Evolutionary conservation across 805 yeast genomes (phyloP), one percentile per base, ranked within the genome.

Genomic region (Yarrowia sp.): DNA sequence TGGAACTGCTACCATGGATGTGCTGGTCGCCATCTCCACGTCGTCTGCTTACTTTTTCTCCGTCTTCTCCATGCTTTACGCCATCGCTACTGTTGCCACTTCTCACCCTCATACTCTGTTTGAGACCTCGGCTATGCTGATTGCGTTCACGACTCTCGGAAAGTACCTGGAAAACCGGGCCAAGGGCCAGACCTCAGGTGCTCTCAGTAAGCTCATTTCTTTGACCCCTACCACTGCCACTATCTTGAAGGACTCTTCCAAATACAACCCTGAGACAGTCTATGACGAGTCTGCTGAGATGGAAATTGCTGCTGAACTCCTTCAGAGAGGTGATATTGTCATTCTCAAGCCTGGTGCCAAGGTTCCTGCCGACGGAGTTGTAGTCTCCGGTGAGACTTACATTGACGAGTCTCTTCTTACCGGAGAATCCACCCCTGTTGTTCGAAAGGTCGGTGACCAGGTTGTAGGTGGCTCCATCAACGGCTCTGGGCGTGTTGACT

Each of bases 401-500:
- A 82, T 91, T 33, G 93, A 92, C 72, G 99, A 95, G 75, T 87
- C 97, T 2, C 77, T 92, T 24, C 79, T 95, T 65, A 93, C 99
- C 0, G 99, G 99, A 58, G 99, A 95, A 76, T 84, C 96, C 0
- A 72, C 83, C 41, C 92, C 97, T 1, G 86, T 92, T 0, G 74
- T 77, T 43, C 95, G 93, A 71, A 71, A 62, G 2, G 70, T 70
- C 1, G 92, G 90, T 2, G 87, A 87, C 36, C 67, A 70, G 2
- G 88, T 95, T 1, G 85, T 89, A 72, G 98, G 97, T 14, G 99
- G 99, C 0, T 88, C 98, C 1, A 83, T 93, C 46, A 95, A 96
- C 74, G 91, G 95, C 0, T 79, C 87, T 1, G 89, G 92, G 10
- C 80, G 85, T 32, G 72, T 95, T 44, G 88, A 85, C 70, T 82